Conservation (phyloP, 148 eudicot species). For the Chenopodium album region DNA sequence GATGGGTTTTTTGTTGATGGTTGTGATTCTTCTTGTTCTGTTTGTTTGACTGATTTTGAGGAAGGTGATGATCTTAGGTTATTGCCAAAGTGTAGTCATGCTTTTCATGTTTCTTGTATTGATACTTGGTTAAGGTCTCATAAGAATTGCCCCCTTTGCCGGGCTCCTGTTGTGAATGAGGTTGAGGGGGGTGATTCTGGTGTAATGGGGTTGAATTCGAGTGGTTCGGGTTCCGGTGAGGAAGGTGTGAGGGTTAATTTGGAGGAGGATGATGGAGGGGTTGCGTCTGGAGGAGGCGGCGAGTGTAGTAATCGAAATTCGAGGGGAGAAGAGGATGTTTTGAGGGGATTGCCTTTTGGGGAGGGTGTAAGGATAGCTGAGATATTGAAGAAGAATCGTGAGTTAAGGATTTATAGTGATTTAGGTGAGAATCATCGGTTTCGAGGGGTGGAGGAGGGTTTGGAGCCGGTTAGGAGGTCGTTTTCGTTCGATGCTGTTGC, state of each 20-base stretch:
- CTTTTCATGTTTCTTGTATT: constrained; percentile 56
- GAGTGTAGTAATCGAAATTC: constrained; percentile 26
- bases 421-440: constrained; percentile 40
- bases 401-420: constrained; percentile 47
- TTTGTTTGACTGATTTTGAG: constrained; percentile 58
- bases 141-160: constrained; percentile 64
- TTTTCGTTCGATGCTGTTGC: constrained; percentile 45
- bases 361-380: constrained; percentile 27
- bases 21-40: constrained; percentile 48
- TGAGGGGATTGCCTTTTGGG: constrained; percentile 21
- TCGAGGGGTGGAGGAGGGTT: constrained; percentile 22
- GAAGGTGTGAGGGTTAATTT: constrained; percentile 8
- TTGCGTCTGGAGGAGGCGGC: constrained; percentile 11
- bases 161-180: constrained; percentile 47
- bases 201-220: constrained; percentile 8
- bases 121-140: constrained; percentile 69
- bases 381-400: constrained; percentile 21
- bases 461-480: constrained; percentile 47
- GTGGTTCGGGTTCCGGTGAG: constrained; percentile 2
- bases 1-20: constrained; percentile 44
- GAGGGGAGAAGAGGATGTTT: constrained; percentile 14
- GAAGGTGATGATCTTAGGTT: constrained; percentile 60
- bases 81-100: constrained; percentile 71
- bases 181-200: neutral
- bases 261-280: constrained; percentile 3